Evolutionary conservation across 2,329 filamentous ascomycete genomes (phyloP).

Genomic region (Ceratocystis harringtonii): DNA sequence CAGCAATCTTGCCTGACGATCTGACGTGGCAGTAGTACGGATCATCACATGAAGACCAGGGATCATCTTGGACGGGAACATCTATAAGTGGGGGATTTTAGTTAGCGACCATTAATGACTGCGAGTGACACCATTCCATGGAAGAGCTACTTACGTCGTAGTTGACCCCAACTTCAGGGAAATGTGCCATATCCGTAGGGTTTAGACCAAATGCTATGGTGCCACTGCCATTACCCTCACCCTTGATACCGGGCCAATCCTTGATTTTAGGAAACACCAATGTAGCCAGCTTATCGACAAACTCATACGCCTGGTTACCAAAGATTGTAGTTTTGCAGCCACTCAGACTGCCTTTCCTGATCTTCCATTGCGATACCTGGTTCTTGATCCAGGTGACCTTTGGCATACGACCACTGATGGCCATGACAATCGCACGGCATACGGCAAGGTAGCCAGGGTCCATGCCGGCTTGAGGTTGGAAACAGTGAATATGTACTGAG

Average conservation of each 20-base stretch:
- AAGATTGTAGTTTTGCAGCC: conserved; percentile 63
- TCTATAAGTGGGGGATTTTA: conserved; percentile 25
- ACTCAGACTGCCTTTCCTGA: conserved; percentile 55
- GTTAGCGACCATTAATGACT: conserved; percentile 11
- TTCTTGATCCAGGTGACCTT: conserved; percentile 53
- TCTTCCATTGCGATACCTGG: conserved; percentile 60
- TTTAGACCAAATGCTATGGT: conserved; percentile 75
- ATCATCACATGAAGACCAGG: conserved; percentile 73
- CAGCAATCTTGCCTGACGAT: conserved; percentile 69
- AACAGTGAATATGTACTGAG: conserved; percentile 66
- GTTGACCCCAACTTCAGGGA: conserved; percentile 90
- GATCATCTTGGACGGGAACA: conserved; percentile 56
- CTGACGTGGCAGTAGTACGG: conserved; percentile 70
- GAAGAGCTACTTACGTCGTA: conserved; percentile 59
- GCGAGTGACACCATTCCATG: not conserved
- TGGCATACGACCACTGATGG: conserved; percentile 65
- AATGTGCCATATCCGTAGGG: conserved; percentile 60
- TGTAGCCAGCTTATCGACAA: conserved; percentile 78
- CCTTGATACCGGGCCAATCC: conserved; percentile 60
- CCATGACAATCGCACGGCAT: conserved; percentile 68
- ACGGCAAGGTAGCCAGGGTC: conserved; percentile 67
- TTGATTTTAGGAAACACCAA: conserved; percentile 90
- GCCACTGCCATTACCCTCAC: conserved; percentile 70
- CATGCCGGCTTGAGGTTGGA: conserved; percentile 52
- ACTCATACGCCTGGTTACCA: conserved; percentile 74